A percentile compares a stretch with the other conserved stretches of the same genome.
These are phyloP conservation scores for Paramecium tetraurelia DNA, from an alignment of 73 alveolate species.

Conservation along the genomic window DNA sequence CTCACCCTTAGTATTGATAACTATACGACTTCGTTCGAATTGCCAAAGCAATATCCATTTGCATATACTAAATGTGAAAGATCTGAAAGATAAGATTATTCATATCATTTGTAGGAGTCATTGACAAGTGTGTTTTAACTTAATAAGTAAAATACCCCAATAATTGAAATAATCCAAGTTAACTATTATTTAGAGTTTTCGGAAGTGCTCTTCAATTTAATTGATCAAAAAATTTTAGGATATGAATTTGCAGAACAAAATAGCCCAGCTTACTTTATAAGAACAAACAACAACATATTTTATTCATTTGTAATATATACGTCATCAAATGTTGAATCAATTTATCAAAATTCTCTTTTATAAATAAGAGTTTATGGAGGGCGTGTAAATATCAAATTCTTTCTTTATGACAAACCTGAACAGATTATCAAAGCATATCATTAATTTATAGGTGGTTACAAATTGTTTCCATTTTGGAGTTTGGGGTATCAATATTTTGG, in stretches of 20 bases:
- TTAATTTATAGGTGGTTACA: slow-evolving; percentile 61
- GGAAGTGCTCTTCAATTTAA: neutral
- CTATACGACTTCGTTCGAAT: neutral
- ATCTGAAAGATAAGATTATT: neutral
- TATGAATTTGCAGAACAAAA: neutral
- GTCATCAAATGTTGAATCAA: neutral
- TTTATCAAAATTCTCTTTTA: neutral
- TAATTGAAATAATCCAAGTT: neutral
- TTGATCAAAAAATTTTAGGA: neutral
- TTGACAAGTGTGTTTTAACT: neutral
- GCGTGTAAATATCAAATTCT: slow-evolving; percentile 29
- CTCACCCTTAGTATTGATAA: neutral
- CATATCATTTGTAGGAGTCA: neutral
- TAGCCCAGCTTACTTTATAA: neutral
- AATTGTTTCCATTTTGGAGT: slow-evolving; percentile 78
- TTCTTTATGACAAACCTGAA: slow-evolving; percentile 55
- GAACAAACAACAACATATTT: neutral
- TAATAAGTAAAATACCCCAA: neutral
- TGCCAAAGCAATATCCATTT: neutral
- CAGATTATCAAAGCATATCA: slow-evolving; percentile 48
- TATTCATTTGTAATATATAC: neutral
- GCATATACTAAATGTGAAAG: slow-evolving; percentile 14
- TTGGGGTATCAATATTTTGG: slow-evolving; percentile 90
- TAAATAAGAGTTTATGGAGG: slow-evolving; percentile 34
- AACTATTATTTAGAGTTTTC: neutral